Percentiles rank a stretch among this genome's conserved stretches.
Evolutionary conservation across 371 early-diverging fungal genomes (phyloP).

Genomic region (Batrachochytrium dendrobatidis): DNA sequence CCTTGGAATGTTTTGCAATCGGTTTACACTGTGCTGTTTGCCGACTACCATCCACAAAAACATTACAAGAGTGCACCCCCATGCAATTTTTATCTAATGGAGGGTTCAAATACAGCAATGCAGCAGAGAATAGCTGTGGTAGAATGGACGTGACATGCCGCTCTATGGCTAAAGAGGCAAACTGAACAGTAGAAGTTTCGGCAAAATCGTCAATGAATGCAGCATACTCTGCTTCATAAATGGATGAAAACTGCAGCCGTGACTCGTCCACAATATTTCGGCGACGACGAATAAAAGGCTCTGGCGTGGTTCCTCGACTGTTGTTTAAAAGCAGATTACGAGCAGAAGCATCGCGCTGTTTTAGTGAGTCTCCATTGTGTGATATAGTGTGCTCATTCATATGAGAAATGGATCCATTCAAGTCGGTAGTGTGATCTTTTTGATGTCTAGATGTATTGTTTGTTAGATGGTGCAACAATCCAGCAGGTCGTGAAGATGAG

Average conservation of each 20-base stretch:
- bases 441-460: too few species aligned
- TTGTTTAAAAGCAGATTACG: background rate
- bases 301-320: slow-evolving; percentile 2
- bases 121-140: background rate
- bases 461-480: too few species aligned
- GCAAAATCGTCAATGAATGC: background rate
- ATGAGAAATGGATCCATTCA: too few species aligned
- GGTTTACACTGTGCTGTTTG: too few species aligned
- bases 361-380: background rate
- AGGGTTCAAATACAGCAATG: background rate
- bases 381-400: too few species aligned
- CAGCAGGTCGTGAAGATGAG: too few species aligned
- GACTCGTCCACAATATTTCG: background rate
- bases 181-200: background rate
- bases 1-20: too few species aligned
- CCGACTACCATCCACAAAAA: too few species aligned
- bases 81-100: background rate
- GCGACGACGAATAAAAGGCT: slow-evolving; percentile 8
- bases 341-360: background rate
- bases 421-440: too few species aligned
- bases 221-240: background rate
- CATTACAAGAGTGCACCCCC: too few species aligned
- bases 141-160: background rate
- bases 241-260: background rate
- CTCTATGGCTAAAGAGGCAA: background rate